phyloP scores from a whole-genome alignment of 768 basidiomycete genomes.

The Rhodotorula graminis region DNA sequence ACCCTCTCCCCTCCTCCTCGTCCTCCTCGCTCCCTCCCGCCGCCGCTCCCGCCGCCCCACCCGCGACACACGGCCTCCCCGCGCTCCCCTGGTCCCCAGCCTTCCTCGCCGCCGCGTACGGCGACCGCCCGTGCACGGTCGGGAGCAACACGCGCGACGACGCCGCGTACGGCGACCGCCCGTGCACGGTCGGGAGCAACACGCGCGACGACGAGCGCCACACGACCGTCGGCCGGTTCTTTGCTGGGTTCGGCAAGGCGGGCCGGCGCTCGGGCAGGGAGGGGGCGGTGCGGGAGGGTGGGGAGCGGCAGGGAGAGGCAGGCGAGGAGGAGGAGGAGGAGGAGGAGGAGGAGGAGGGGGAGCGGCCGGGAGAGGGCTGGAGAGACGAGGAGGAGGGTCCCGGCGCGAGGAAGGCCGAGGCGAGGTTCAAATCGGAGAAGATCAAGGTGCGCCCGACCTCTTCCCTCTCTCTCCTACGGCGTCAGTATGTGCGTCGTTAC shows the following conservation, averaged over 20 bases:
- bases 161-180: constrained; percentile 57
- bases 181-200: neutral
- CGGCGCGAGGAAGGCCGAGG: too few relatives aligned
- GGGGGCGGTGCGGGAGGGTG: constrained; percentile 50
- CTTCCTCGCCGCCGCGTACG: constrained; percentile 68
- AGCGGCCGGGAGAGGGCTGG: too few relatives aligned
- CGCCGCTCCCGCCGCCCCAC: too few relatives aligned
- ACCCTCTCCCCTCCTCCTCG: too few relatives aligned
- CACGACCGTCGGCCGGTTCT: constrained; percentile 72
- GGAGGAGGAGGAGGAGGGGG: too few relatives aligned
- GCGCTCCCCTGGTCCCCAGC: constrained; percentile 74
- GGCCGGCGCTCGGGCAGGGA: too few relatives aligned
- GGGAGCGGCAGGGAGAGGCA: too few relatives aligned
- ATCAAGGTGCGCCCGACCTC: constrained; percentile 57
- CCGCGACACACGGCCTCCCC: neutral
- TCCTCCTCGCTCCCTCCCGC: too few relatives aligned
- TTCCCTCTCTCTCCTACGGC: too few relatives aligned
- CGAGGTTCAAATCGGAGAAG: constrained; percentile 53
- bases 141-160: constrained; percentile 7
- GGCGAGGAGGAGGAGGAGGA: too few relatives aligned
- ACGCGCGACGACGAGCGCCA: constrained; percentile 52
- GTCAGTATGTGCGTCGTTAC: too few relatives aligned
- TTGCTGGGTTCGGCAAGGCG: constrained; percentile 63
- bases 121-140: constrained; percentile 48
- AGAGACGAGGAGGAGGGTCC: too few relatives aligned